Base-by-base conservation (phyloP, 2,329 filamentous ascomycete species). In the Pestalotiopsis sp. region DNA sequence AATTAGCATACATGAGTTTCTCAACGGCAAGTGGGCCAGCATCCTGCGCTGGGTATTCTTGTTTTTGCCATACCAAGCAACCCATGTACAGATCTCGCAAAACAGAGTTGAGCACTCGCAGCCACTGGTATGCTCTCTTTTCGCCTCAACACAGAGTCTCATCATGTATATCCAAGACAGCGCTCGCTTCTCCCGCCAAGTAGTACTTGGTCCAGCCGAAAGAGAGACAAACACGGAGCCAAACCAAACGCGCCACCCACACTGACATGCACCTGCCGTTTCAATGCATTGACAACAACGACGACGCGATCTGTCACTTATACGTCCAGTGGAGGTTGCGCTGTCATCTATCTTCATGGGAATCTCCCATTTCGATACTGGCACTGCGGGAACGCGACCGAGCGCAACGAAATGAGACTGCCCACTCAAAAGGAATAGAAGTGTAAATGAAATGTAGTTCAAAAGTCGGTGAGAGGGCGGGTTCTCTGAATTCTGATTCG, bases 381-480 rank as follows among this genome's bases (percentile, higher is more conserved):
- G 7, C 6, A 36, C 31, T 36, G 31, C 31, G 31, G 31, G 31
- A 36, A 36, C 31, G 31, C 31, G 31, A 36, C 31, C 31, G 31
- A 36, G 31, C 31, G 31, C 31, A 36, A 36, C 4, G 20, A 59
- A 27, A 36, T 36, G 20, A 52, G 31, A 7, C 6, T 36, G 7
- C 31, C 31, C 31, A 36, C 31, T 36, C 31, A n/a, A 20, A 52
- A 52, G 9, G 45, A 52, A 6, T 27, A n/a, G 6, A 59, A 58
- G n/a, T 27, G 12, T 3, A 59, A 9, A 27, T 17, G 27, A 6
- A 59, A 59, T 17, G 23, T 9, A 23, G 7, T 13, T 58, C n/a
- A 64, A 64, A 64, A 64, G 61, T 64, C 61, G 61, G 61, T 64
- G 61, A 64, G 41, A 17, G 61, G 61, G n/a, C 39, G 20, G 38